phyloP scores from a whole-genome alignment of 2,329 filamentous ascomycete species.

The Colletotrichum neosansevieriae region DNA sequence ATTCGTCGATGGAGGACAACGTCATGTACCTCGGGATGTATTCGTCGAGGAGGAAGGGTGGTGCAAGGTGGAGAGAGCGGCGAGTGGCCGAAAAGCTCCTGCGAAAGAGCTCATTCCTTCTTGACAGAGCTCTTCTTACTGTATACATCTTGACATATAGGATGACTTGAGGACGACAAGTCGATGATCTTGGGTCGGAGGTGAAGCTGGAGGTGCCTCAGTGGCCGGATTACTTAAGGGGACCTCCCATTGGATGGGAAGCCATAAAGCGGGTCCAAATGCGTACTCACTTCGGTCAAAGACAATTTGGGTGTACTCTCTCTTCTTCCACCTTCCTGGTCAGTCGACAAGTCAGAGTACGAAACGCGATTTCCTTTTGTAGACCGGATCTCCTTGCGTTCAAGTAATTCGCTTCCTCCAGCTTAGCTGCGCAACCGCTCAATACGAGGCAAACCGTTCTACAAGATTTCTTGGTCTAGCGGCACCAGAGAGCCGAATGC shows the following conservation, averaged over 20 bases:
- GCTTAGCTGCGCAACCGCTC: not conserved
- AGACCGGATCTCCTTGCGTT: not conserved
- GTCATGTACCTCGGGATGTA: slow-evolving; percentile 80
- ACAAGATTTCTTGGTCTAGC: not conserved
- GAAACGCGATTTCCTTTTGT: not conserved
- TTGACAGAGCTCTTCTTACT: not conserved
- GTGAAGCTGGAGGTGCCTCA: not conserved
- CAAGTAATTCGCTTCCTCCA: no score
- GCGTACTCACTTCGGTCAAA: not conserved
- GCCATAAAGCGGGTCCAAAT: not conserved
- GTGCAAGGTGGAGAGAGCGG: slow-evolving; percentile 64
- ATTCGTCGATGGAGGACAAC: slow-evolving; percentile 74
- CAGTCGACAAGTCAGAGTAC: not conserved
- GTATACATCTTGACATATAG: slow-evolving; percentile 12
- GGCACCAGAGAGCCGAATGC: no score
- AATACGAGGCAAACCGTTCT: not conserved
- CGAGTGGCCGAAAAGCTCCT: not conserved
- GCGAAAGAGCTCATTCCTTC: not conserved
- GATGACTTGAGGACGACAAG: not conserved
- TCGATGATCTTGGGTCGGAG: slow-evolving; percentile 14
- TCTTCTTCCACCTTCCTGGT: not conserved
- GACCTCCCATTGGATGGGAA: slow-evolving; percentile 10
- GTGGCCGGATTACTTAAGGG: slow-evolving; percentile 27
- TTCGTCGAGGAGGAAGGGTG: slow-evolving; percentile 78
- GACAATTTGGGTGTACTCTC: no score